Evolutionary conservation across 805 yeast species (phyloP), one percentile per base, ranked within the genome.

Genomic region (Candida loeiensis): DNA sequence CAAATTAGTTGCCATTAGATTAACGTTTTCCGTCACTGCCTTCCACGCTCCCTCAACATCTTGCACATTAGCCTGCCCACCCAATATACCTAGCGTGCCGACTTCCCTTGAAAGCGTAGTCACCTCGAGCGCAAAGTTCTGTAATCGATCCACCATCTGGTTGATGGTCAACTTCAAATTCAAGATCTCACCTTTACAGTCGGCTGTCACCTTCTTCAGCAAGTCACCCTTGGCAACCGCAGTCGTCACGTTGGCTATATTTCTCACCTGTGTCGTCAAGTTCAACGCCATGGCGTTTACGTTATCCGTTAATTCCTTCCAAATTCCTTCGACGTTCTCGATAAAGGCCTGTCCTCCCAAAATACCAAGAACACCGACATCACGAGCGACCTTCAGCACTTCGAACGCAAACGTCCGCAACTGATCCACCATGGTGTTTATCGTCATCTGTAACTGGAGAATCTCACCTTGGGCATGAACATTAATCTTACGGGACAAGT

Each of bases 391-490:
- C 45, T 89, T 77, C 2, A 91, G 80, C 26, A 86, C 95, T 60
- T 87, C 95, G 50, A 84, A 82, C 1, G 93, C 91, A 63, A 85
- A 85, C 17, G 83, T 80, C 51, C 90, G 69, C 50, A 85, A 74
- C 58, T 85, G 93, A 56, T 84, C 91, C 62, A 85, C 93, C 93
- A 85, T 87, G 44, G 89, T 79, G 56, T 87, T 87, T 53, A 86
- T 86, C 6, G 95, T 87, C 67, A 83, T 84, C 58, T 86, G 95
- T 46, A 87, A 72, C 51, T 84, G 91, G 43, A 85, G 68, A 46
- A 86, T 87, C 63, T 86, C 95, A 35, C 95, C 95, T 59, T 87
- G 95, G 6, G 95, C 95, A 60, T 86, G 91, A 11, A 87, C 95
- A 58, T 85, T 85, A 55, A 87, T 86, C 55, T 86, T 85, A 37